Evolutionary conservation across 1,139 yeast genomes (phyloP), one percentile per base, ranked within the genome.

Genomic region (Sugiyamaella castrensis): DNA sequence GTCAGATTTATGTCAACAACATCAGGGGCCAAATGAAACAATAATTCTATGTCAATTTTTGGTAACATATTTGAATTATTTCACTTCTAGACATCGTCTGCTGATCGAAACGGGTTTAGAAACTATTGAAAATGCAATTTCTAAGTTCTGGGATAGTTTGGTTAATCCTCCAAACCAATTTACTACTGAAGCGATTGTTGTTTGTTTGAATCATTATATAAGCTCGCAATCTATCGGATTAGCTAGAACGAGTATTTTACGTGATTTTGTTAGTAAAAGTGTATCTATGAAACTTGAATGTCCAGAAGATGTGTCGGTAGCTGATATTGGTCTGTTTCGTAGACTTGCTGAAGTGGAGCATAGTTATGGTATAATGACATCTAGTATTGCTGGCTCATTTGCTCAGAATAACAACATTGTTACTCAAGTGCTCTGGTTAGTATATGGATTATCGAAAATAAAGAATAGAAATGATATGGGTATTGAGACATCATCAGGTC

Each of bases 341-440:
- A 28, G 6, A 10, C 34, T 42, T 9, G 46, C 46, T 4, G 40
- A 42, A 24, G 33, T 34, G 4, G 44, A 41, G 29, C 27, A 41
- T 16, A 31, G 15, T n/a, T 42, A 31, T 36, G 46, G 46, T 4
- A 32, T 26, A 24, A 36, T 11, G 29, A 12, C 30, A 8, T 29
- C 29, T 16, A 13, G 35, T 27, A 8, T 35, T 8, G 28, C 37
- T 8, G 28, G 35, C 16, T 16, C 36, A 12, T 35, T 13, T 13
- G 34, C 16, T n/a, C 19, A 28, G n/a, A 35, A 42, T 15, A 42
- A 36, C 6, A 19, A 12, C 36, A 35, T 15, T 9, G 15, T 19
- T 5, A 27, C 24, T 12, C 40, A 42, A 29, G 13, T 42, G 11
- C 19, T 33, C 1, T 42, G 46, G 46, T 28, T 42, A 2, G 9